Percentiles rank a stretch among this genome's conserved stretches.
phyloP scores from a whole-genome alignment of 2,329 filamentous ascomycete genomes.

The Cladosporium sp. region DNA sequence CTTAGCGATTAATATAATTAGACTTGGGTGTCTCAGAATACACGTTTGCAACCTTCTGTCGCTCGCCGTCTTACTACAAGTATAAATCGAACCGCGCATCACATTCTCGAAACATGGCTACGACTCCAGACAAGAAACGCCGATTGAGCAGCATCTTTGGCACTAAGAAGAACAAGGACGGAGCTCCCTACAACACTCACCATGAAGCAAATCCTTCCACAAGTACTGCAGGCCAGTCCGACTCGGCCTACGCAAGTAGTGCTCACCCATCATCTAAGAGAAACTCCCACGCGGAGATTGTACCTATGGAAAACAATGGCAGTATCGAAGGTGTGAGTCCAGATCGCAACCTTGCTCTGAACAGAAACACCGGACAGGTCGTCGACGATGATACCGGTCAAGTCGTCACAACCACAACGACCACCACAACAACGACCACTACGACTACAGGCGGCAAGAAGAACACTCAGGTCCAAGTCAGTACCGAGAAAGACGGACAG shows the following conservation, averaged over 20 bases:
- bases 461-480: slow-evolving; percentile 16
- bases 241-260: slow-evolving; percentile 24
- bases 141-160: slow-evolving; percentile 20
- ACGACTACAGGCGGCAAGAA: slow-evolving; percentile 20
- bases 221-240: slow-evolving; percentile 7
- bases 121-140: slow-evolving; percentile 9
- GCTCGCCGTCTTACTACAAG: neutral
- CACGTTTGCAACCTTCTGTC: no score
- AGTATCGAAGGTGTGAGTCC: slow-evolving; percentile 22
- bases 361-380: slow-evolving; percentile 25
- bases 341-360: slow-evolving; percentile 22
- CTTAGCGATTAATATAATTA: no score
- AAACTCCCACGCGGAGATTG: slow-evolving; percentile 15
- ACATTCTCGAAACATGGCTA: neutral
- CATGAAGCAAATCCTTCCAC: slow-evolving; percentile 4
- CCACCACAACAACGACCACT: slow-evolving; percentile 29
- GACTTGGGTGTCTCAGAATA: no score
- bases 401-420: slow-evolving; percentile 25
- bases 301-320: slow-evolving; percentile 24
- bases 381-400: slow-evolving; percentile 27
- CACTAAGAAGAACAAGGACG: slow-evolving; percentile 16
- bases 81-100: neutral
- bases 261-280: slow-evolving; percentile 13
- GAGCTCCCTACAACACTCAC: neutral
- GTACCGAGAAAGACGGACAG: slow-evolving; percentile 10